Evolutionary conservation across 805 yeast species (phyloP).

Genomic region (Ogataea parapolymorpha): DNA sequence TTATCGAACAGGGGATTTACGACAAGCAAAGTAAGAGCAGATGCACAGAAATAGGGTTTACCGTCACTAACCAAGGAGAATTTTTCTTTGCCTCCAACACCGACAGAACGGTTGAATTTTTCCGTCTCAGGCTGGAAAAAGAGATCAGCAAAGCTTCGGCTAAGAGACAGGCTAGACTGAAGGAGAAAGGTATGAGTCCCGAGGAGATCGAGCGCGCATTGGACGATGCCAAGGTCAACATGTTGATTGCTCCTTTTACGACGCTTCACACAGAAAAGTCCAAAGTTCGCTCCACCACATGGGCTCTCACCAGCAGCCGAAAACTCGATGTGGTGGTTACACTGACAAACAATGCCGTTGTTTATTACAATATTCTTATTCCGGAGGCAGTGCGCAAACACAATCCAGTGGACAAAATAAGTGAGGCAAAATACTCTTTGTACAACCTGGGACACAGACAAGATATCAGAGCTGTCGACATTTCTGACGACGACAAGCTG

Average conservation of each 20-base stretch:
- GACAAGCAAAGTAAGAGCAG: constrained; percentile 77
- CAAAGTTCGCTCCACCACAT: constrained; percentile 63
- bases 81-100: constrained; percentile 71
- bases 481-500: constrained; percentile 76
- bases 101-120: constrained; percentile 77
- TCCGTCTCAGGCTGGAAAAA: constrained; percentile 68
- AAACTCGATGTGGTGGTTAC: constrained; percentile 60
- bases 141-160: constrained; percentile 77
- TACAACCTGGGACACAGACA: constrained; percentile 86
- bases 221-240: constrained; percentile 46
- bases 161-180: constrained; percentile 73
- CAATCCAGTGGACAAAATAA: constrained; percentile 38
- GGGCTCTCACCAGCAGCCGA: constrained; percentile 51
- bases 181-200: constrained; percentile 61
- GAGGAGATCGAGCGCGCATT: constrained; percentile 56
- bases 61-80: constrained; percentile 36
- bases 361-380: constrained; percentile 54
- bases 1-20: constrained; percentile 60
- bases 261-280: constrained; percentile 56
- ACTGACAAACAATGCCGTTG: constrained; percentile 71
- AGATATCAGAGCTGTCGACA: constrained; percentile 79
- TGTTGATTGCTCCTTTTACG: constrained; percentile 67
- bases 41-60: constrained; percentile 58
- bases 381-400: constrained; percentile 58
- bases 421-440: constrained; percentile 49